Conservation (phyloP, 257 asterid genomes). For the Ajuga chamaepitys region DNA sequence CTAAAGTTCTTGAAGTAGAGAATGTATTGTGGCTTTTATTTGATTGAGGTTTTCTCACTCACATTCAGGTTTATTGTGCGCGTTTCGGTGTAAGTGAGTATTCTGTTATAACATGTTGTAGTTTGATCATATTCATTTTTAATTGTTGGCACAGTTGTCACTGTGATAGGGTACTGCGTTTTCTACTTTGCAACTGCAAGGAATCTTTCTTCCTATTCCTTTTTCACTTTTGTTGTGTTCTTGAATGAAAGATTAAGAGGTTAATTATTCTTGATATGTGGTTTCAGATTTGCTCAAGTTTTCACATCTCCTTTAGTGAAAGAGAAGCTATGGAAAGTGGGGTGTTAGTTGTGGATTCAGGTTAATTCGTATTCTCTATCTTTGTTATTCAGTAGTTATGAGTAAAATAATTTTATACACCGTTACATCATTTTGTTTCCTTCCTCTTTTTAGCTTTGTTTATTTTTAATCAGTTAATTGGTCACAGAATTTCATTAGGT, state of each 20-base stretch:
- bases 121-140: not conserved
- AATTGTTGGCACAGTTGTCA: not conserved
- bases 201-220: not conserved
- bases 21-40: not conserved
- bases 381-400: not conserved
- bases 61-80: not conserved
- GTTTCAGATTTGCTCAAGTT: constrained; percentile 86
- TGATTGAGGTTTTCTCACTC: not conserved
- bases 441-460: constrained; percentile 15
- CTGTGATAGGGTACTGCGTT: not conserved
- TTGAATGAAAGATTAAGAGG: constrained; percentile 3
- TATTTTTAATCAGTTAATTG: constrained; percentile 18
- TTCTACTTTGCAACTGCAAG: not conserved
- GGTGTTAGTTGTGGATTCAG: constrained; percentile 92
- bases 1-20: not conserved
- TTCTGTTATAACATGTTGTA: not conserved
- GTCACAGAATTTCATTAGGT: constrained; percentile 82
- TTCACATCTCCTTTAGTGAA: constrained; percentile 80
- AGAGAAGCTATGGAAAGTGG: constrained; percentile 98
- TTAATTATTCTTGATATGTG: constrained; percentile 11
- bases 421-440: not conserved
- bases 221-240: constrained; percentile 7
- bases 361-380: constrained; percentile 30
- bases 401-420: not conserved
- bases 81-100: not conserved